These are phyloP conservation scores for Melampsora occidentalis DNA, from an alignment of 1,284 basidiomycete genomes.

Conservation along the genomic window DNA sequence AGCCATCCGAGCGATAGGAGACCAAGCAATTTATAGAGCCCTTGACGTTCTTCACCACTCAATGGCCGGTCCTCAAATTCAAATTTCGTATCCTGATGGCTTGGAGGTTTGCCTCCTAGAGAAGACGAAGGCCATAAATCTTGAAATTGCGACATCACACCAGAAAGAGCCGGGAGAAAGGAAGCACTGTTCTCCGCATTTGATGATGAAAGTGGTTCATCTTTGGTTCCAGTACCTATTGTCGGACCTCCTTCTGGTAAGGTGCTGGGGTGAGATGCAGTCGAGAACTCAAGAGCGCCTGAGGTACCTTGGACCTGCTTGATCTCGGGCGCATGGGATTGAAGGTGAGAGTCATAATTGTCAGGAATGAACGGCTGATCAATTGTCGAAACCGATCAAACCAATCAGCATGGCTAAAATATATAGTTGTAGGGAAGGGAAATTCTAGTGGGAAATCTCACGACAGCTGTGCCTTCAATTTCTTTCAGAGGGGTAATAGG, in stretches of 20 bases:
- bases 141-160: no score
- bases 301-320: constrained; percentile 19
- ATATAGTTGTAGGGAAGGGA: background rate
- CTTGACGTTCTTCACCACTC: constrained; percentile 28
- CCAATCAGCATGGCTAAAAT: background rate
- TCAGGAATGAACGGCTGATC: constrained; percentile 33
- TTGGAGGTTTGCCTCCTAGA: no score
- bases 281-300: constrained; percentile 21
- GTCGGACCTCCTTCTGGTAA: constrained; percentile 36
- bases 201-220: no score
- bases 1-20: constrained; percentile 25
- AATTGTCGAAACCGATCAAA: background rate
- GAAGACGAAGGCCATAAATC: no score
- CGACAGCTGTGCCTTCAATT: constrained; percentile 11
- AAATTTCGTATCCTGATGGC: background rate
- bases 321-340: constrained; percentile 25
- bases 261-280: constrained; percentile 34
- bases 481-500: constrained; percentile 29
- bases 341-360: constrained; percentile 26
- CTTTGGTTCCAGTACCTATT: background rate
- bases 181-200: no score
- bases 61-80: constrained; percentile 31
- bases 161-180: no score
- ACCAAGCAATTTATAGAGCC: constrained; percentile 12
- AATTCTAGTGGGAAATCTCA: constrained; percentile 3